A percentile compares a stretch with the other conserved stretches of the same genome.
Conservation (phyloP, 768 basidiomycete genomes). For the Pulveroboletus sp. region DNA sequence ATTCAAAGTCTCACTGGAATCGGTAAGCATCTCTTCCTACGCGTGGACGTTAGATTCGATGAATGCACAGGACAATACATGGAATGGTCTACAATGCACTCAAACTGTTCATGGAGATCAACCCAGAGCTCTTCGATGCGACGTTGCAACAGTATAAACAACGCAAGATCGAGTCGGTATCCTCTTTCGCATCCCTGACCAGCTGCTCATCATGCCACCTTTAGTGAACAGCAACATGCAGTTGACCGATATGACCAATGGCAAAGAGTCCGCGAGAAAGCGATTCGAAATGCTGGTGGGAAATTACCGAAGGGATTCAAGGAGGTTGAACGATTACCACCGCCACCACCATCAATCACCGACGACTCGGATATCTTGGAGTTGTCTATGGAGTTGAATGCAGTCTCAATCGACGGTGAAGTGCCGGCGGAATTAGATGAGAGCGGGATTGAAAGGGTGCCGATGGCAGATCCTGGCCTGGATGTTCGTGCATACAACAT, state of each 20-base stretch:
- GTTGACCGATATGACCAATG: slow-evolving; percentile 84
- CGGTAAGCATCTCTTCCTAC: slow-evolving; percentile 51
- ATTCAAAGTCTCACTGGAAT: slow-evolving; percentile 98
- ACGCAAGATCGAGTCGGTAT: slow-evolving; percentile 73
- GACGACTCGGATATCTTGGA: slow-evolving; percentile 88
- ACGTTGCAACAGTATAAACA: slow-evolving; percentile 92
- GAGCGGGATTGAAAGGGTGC: slow-evolving; percentile 80
- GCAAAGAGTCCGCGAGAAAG: slow-evolving; percentile 78
- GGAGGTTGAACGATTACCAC: slow-evolving; percentile 65
- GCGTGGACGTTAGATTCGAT: slow-evolving; percentile 6
- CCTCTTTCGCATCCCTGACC: background rate
- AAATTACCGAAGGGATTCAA: slow-evolving; percentile 68
- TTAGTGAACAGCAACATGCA: slow-evolving; percentile 84
- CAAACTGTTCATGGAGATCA: slow-evolving; percentile 99
- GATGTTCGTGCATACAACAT: slow-evolving; percentile 54
- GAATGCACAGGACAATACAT: slow-evolving; percentile 78
- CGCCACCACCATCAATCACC: slow-evolving; percentile 69
- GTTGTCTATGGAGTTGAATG: slow-evolving; percentile 84
- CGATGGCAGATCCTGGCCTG: slow-evolving; percentile 87
- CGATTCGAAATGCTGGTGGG: slow-evolving; percentile 65
- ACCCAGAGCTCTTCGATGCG: slow-evolving; percentile 92
- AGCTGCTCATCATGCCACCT: slow-evolving; percentile 2
- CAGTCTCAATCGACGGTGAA: slow-evolving; percentile 70
- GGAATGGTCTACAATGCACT: slow-evolving; percentile 99
- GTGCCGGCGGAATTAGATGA: slow-evolving; percentile 68